A percentile compares a stretch with the other conserved stretches of the same genome.
phyloP scores from a whole-genome alignment of 2,329 filamentous ascomycete genomes.

The Colletotrichum sp. region DNA sequence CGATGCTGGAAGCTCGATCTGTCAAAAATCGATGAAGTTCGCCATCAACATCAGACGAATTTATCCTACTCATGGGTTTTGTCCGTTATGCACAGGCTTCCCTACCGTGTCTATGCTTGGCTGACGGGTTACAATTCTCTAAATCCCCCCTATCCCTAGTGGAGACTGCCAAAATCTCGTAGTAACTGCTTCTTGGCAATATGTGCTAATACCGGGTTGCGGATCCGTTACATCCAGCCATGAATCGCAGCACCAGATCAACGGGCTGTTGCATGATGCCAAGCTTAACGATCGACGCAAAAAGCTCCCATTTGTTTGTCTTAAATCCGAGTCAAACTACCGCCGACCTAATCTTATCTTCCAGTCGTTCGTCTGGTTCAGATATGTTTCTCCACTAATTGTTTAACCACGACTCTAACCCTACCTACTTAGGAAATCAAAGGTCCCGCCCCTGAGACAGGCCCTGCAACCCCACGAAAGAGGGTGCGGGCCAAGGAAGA shows the following conservation, averaged over 20 bases:
- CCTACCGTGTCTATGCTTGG: background rate
- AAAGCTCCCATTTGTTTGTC: background rate
- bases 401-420: background rate
- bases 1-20: background rate
- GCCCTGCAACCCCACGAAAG: background rate
- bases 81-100: background rate
- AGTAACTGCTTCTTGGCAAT: background rate
- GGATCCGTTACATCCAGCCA: background rate
- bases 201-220: background rate
- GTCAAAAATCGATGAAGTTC: background rate
- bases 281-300: background rate
- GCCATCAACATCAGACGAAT: background rate
- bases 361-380: background rate
- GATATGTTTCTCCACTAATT: background rate
- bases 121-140: constrained; percentile 11
- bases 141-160: constrained; percentile 17
- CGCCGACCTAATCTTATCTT: background rate
- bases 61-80: background rate
- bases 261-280: background rate
- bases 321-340: background rate
- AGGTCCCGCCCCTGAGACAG: background rate
- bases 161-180: constrained; percentile 21
- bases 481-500: background rate
- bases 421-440: background rate
- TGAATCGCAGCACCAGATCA: background rate